Evolutionary conservation across 768 basidiomycete species (phyloP).

Genomic region (Xanthoconium purpureum): DNA sequence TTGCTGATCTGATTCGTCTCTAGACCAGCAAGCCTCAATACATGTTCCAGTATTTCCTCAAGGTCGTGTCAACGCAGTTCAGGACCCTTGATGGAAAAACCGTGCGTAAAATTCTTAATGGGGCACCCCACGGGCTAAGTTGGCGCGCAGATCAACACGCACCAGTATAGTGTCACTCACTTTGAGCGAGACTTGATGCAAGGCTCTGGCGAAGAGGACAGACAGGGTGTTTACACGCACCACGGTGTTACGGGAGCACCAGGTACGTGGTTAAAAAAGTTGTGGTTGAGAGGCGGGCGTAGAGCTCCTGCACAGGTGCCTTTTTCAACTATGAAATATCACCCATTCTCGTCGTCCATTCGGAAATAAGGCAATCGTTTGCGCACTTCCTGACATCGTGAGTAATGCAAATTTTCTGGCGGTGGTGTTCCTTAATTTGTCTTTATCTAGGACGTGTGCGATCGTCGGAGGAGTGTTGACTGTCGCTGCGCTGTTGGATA

Average conservation of each 20-base stretch:
- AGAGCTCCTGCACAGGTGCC: slow-evolving; percentile 44
- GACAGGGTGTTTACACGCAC: slow-evolving; percentile 65
- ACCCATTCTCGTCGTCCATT: slow-evolving; percentile 90
- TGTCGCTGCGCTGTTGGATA: slow-evolving; percentile 85
- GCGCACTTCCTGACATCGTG: slow-evolving; percentile 98
- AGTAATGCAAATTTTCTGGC: slow-evolving; percentile 32
- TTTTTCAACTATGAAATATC: slow-evolving; percentile 97
- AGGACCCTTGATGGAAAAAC: slow-evolving; percentile 71
- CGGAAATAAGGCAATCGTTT: slow-evolving; percentile 89
- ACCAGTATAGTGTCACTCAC: slow-evolving; percentile 94
- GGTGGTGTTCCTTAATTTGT: not conserved
- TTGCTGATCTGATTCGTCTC: not conserved
- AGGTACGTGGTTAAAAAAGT: slow-evolving; percentile 30
- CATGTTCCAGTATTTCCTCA: slow-evolving; percentile 99
- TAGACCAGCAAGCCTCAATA: slow-evolving; percentile 79
- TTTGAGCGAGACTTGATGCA: slow-evolving; percentile 89
- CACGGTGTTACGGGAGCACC: slow-evolving; percentile 77
- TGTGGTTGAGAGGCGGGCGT: not conserved
- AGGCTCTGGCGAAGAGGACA: slow-evolving; percentile 55
- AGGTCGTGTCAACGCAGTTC: slow-evolving; percentile 96
- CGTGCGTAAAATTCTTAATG: slow-evolving; percentile 38
- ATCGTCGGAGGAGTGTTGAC: slow-evolving; percentile 98
- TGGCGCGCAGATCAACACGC: slow-evolving; percentile 64
- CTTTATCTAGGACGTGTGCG: slow-evolving; percentile 74
- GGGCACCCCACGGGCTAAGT: slow-evolving; percentile 3